phyloP scores from a whole-genome alignment of 139 green algal species.

The Chlorella vulgaris region DNA sequence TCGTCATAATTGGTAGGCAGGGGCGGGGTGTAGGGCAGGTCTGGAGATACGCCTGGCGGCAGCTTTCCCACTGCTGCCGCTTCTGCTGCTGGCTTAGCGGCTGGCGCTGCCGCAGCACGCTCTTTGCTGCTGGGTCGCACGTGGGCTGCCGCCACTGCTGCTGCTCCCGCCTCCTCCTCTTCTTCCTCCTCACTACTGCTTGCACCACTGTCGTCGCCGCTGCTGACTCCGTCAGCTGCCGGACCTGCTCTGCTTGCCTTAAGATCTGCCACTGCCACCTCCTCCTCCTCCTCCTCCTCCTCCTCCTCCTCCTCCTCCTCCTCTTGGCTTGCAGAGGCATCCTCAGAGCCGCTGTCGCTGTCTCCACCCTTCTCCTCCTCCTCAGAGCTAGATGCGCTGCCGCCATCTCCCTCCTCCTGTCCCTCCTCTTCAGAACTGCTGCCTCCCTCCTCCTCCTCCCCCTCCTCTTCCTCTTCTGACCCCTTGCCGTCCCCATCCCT shows the following conservation, averaged over 20 bases:
- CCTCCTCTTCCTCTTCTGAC: conserved; percentile 29
- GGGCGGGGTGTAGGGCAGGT: conserved; percentile 84
- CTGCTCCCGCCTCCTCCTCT: conserved; percentile 22
- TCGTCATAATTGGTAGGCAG: conserved; percentile 75
- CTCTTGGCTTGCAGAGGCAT: background rate
- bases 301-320: conserved; percentile 33
- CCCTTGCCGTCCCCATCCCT: background rate
- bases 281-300: conserved; percentile 40
- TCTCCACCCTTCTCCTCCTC: conserved; percentile 13
- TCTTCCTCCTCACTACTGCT: conserved; percentile 24
- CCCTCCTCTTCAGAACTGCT: conserved; percentile 25
- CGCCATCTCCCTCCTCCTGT: background rate
- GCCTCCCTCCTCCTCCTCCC: conserved; percentile 18
- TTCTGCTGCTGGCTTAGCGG: conserved; percentile 12
- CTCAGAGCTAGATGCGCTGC: no score
- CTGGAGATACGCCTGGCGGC: conserved; percentile 31
- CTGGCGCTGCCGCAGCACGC: background rate
- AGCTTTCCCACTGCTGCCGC: background rate
- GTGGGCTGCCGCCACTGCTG: conserved; percentile 28
- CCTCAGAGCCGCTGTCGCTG: conserved; percentile 10
- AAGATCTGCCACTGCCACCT: background rate
- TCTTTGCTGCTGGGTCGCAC: conserved; percentile 29
- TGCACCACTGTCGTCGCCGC: conserved; percentile 10
- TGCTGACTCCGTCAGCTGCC: conserved; percentile 16
- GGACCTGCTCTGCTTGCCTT: conserved; percentile 1